Evolutionary conservation across 306 rosid species (phyloP), one percentile per base, ranked within the genome.

Genomic region (Vicia villosa): DNA sequence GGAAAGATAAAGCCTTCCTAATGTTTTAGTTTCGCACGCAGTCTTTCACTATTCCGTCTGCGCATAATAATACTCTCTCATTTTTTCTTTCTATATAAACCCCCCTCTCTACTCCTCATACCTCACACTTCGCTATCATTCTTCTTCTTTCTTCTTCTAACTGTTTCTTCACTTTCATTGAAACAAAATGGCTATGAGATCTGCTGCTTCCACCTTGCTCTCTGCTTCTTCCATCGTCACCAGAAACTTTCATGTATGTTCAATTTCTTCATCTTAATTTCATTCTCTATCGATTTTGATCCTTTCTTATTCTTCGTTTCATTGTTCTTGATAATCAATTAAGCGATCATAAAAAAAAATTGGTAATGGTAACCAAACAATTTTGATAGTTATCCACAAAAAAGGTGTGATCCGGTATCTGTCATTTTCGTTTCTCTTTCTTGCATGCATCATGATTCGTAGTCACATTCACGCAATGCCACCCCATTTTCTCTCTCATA

Each of bases 401-500:
- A 10, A 26, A 7, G 4, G 5, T 63, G 6, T 14, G 19, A 51
- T 52, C 42, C 15, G 26, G 19, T 17, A 14, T 3, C 24, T 47
- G n/a, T 49, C 47, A 26, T 45, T 37, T 12, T 63, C 36, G 2
- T 37, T 70, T 4, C 6, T 37, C 68, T 58, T 5, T 17, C 46
- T 68, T 77, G 81, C 72, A 32, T 77, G 72, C 61, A 57, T 63
- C 72, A 62, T 51, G 6, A 42, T 42, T 1, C 14, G 5, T 49
- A 30, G 58, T 76, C 42, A 28, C 34, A 10, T 28, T 76, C 66
- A 52, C 66, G 50, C 6, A 30, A 28, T 28, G 57, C 13, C 28
- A 52, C 32, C 14, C 30, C 32, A 5, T 46, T 46, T 2, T 46
- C 52, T 46, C 52, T 47, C 19, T 16, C 54, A 5, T 16, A 5